Conservation (phyloP, 768 basidiomycete genomes). For the Suillus fuscotomentosus region DNA sequence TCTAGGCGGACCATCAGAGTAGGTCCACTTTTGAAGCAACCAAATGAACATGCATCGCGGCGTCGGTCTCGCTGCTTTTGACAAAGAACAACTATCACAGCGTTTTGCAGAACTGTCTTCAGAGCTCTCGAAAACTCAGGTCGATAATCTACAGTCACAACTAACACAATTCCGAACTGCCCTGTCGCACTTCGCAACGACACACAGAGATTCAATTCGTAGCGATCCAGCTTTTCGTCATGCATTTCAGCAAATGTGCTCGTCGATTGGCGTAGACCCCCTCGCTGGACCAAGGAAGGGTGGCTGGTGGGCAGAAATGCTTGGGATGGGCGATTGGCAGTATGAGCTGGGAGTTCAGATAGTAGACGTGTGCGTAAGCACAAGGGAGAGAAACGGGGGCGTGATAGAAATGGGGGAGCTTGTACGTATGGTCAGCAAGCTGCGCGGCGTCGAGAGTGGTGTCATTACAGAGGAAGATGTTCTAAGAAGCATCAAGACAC, state of each 20-base stretch:
- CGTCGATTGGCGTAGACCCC: constrained; percentile 92
- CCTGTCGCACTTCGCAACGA: constrained; percentile 74
- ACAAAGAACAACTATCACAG: constrained; percentile 80
- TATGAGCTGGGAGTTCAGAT: constrained; percentile 95
- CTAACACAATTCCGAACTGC: constrained; percentile 82
- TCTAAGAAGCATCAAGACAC: constrained; percentile 76
- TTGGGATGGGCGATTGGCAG: constrained; percentile 91
- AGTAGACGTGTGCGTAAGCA: constrained; percentile 88
- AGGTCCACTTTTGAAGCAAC: neutral
- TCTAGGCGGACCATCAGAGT: neutral
- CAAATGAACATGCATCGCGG: constrained; percentile 63
- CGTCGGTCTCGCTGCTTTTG: constrained; percentile 86
- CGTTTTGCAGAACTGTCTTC: constrained; percentile 80
- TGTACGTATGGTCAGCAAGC: constrained; percentile 69
- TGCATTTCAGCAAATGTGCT: constrained; percentile 95
- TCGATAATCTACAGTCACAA: constrained; percentile 77
- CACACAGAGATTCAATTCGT: constrained; percentile 82
- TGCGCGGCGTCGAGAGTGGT: constrained; percentile 69
- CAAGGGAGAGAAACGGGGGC: constrained; percentile 87
- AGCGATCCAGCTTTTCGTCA: constrained; percentile 84
- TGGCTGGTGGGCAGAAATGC: constrained; percentile 90
- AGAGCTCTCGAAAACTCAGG: constrained; percentile 71
- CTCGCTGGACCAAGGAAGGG: constrained; percentile 82
- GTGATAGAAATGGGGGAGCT: constrained; percentile 88
- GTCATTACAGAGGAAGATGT: constrained; percentile 85